phyloP scores from a whole-genome alignment of 352 stramenopile species.

The Phytophthora citricola region DNA sequence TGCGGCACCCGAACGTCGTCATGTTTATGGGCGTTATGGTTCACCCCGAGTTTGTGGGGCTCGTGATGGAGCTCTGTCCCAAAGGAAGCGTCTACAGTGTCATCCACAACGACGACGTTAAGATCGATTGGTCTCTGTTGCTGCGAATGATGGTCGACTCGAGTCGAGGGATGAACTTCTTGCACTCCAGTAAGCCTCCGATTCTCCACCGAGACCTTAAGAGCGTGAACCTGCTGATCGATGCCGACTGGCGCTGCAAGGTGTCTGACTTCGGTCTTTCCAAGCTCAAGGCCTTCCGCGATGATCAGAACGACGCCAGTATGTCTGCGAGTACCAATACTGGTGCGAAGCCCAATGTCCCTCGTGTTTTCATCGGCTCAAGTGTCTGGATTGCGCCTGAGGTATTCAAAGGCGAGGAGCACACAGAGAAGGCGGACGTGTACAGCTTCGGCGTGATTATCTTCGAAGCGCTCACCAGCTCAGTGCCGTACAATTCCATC shows the following conservation, averaged over 20 bases:
- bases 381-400: constrained; percentile 92
- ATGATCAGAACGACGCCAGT: constrained; percentile 54
- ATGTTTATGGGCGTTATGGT: constrained; percentile 94
- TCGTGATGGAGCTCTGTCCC: constrained; percentile 91
- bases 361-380: constrained; percentile 80
- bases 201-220: constrained; percentile 93
- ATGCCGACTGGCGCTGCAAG: constrained; percentile 90
- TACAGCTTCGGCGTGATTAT: constrained; percentile 89
- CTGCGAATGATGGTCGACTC: constrained; percentile 90
- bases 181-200: constrained; percentile 88
- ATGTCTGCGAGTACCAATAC: constrained; percentile 3
- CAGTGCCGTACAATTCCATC: constrained; percentile 79
- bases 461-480: constrained; percentile 72
- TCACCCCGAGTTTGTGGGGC: constrained; percentile 82
- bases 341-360: constrained; percentile 18
- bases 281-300: constrained; percentile 82
- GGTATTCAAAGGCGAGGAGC: constrained; percentile 87
- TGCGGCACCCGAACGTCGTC: constrained; percentile 86
- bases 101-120: constrained; percentile 76
- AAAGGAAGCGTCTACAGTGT: constrained; percentile 88
- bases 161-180: constrained; percentile 90
- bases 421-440: constrained; percentile 91
- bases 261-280: constrained; percentile 91
- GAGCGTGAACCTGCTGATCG: constrained; percentile 90
- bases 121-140: constrained; percentile 88